A percentile compares a stretch with the other conserved stretches of the same genome.
These are phyloP conservation scores for Pythium grandisporangium DNA, from an alignment of 352 stramenopile species.

Conservation along the genomic window DNA sequence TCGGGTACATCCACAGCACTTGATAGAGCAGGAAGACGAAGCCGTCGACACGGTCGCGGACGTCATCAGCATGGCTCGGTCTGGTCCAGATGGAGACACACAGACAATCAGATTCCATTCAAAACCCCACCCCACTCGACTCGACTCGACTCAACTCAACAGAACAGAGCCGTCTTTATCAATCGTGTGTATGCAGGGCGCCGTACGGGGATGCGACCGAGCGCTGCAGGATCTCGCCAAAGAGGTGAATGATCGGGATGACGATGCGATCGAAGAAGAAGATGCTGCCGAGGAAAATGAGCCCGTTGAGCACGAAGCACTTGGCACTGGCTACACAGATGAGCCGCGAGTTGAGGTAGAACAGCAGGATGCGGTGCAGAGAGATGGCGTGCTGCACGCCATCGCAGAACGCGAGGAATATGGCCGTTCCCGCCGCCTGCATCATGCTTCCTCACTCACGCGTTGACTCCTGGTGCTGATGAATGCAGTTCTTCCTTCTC, in stretches of 20 bases:
- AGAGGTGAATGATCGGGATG: conserved; percentile 83
- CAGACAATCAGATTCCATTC: background rate
- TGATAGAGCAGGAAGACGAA: conserved; percentile 86
- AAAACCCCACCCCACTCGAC: background rate
- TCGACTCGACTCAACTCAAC: background rate
- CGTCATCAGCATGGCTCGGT: conserved; percentile 46
- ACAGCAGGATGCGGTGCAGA: conserved; percentile 76
- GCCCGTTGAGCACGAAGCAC: conserved; percentile 85
- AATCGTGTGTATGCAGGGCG: no score
- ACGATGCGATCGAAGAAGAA: conserved; percentile 84
- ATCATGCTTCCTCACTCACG: background rate
- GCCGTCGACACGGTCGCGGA: conserved; percentile 67
- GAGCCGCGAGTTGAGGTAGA: conserved; percentile 79
- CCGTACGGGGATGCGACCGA: conserved; percentile 56
- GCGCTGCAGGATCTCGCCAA: conserved; percentile 70
- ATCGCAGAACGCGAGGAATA: conserved; percentile 77
- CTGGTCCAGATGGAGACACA: no score
- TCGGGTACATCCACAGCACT: conserved; percentile 87
- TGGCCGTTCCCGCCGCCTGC: conserved; percentile 28
- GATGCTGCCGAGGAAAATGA: conserved; percentile 86
- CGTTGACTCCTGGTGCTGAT: conserved; percentile 3
- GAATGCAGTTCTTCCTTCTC: no score
- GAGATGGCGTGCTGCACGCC: conserved; percentile 83
- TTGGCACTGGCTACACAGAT: conserved; percentile 82
- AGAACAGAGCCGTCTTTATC: no score